Percentiles rank a stretch among this genome's conserved stretches.
phyloP scores from a whole-genome alignment of 768 basidiomycete genomes.

The Suillus sp. region DNA sequence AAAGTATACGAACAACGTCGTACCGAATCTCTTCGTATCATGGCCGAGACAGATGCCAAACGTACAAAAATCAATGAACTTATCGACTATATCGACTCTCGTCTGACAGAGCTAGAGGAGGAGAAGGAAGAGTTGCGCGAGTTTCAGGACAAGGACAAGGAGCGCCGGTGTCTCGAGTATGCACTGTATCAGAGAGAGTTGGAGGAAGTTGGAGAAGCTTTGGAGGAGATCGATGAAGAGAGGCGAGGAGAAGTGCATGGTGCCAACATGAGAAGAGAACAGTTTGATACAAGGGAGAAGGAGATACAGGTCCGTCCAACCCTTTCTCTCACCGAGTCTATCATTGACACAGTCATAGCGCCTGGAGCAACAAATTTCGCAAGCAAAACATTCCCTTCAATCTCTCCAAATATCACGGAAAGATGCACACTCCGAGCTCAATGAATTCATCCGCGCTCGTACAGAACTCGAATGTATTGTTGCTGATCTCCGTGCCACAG shows the following conservation, averaged over 20 bases:
- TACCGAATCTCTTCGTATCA: conserved; percentile 89
- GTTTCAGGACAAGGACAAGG: conserved; percentile 94
- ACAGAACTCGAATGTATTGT: conserved; percentile 88
- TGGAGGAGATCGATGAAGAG: conserved; percentile 87
- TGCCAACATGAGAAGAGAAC: conserved; percentile 79
- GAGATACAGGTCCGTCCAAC: conserved; percentile 67
- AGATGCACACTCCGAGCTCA: conserved; percentile 81
- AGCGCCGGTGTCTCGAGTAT: conserved; percentile 92
- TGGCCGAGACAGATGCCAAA: conserved; percentile 95
- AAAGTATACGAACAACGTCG: conserved; percentile 97
- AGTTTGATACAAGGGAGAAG: conserved; percentile 82
- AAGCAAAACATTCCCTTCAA: conserved; percentile 70
- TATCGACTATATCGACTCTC: conserved; percentile 87
- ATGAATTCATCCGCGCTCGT: conserved; percentile 79
- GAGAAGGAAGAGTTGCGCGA: conserved; percentile 98
- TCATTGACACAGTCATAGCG: conserved; percentile 44
- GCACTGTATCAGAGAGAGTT: conserved; percentile 90
- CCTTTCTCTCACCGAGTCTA: neutral
- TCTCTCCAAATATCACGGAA: conserved; percentile 68
- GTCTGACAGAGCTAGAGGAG: conserved; percentile 89
- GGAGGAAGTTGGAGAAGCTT: conserved; percentile 80
- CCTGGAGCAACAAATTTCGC: conserved; percentile 71
- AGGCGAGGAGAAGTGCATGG: conserved; percentile 80
- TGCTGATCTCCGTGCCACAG: conserved; percentile 70
- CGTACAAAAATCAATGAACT: conserved; percentile 89